These are phyloP conservation scores for Nothomitra cinnamomea DNA, from an alignment of 2,329 filamentous ascomycete genomes.

Conservation along the genomic window DNA sequence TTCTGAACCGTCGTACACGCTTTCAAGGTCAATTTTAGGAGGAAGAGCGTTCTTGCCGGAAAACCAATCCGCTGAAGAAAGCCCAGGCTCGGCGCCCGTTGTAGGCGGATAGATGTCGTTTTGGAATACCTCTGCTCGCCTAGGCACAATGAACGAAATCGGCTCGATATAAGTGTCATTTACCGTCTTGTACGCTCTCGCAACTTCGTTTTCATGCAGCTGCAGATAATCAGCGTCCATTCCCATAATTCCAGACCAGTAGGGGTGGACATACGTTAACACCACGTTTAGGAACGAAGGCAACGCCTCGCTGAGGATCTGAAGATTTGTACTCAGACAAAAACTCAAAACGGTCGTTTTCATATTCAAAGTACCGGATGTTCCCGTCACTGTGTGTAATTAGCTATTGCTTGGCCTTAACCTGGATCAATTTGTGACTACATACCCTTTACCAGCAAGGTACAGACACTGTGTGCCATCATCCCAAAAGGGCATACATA, in stretches of 20 bases:
- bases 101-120: slow-evolving; percentile 92
- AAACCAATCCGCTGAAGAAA: slow-evolving; percentile 71
- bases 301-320: slow-evolving; percentile 86
- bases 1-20: slow-evolving; percentile 69
- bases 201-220: slow-evolving; percentile 91
- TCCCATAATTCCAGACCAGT: slow-evolving; percentile 5
- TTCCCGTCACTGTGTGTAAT: slow-evolving; percentile 61
- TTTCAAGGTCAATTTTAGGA: slow-evolving; percentile 85
- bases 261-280: slow-evolving; percentile 48
- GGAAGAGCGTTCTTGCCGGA: slow-evolving; percentile 69
- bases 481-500: slow-evolving; percentile 99
- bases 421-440: slow-evolving; percentile 8
- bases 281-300: slow-evolving; percentile 85
- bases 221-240: slow-evolving; percentile 19
- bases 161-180: slow-evolving; percentile 91
- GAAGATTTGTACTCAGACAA: slow-evolving; percentile 93
- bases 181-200: slow-evolving; percentile 93
- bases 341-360: slow-evolving; percentile 97
- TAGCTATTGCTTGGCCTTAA: slow-evolving; percentile 5
- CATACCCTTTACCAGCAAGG: slow-evolving; percentile 89
- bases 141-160: slow-evolving; percentile 91
- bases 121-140: slow-evolving; percentile 87
- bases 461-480: slow-evolving; percentile 91
- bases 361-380: slow-evolving; percentile 96
- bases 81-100: slow-evolving; percentile 59